Base-by-base conservation (phyloP, 345 rosid genomes). In the Adansonia digitata region DNA sequence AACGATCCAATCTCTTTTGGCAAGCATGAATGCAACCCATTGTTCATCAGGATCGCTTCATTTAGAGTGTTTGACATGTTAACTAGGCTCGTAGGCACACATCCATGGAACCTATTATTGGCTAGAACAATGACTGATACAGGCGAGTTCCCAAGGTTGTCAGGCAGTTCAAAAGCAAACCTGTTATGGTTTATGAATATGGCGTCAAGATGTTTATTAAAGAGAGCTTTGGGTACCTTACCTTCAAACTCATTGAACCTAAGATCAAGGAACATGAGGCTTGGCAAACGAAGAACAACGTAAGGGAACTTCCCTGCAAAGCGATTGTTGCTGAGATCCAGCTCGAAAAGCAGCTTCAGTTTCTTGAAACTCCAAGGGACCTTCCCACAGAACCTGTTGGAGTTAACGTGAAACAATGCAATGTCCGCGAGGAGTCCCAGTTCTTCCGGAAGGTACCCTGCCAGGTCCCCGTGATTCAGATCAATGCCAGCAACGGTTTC, bases 231-330 rank as follows among this genome's bases (percentile, higher is more conserved):
- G 0, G 97, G 97, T 77, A 91, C 71, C 6, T 52, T 52, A 0
- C 98, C 98, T 86, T 94, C 97, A 40, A 94, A 90, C 69, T 93
- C 97, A 24, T 94, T 91, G 77, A 83, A 94, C 68, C 98, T 87
- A 51, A 94, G 88, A 79, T 94, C 98, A 2, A 94, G 90, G 74
- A 65, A 94, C 80, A 86, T 90, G 27, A 94, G 82, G 27, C 71
- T 72, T 2, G 90, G 95, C 68, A 94, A 78, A 53, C 80, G 77
- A 29, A 94, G 88, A 40, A 90, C 91, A 2, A 86, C 80, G n/a
- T 42, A 0, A 29, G 97, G 98, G 65, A 94, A 94, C 56, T 74
- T 80, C 20, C 97, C 94, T 7, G 89, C 94, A 51, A 91, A 90
- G 53, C 92, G 85, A 82, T 91, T 91, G 78, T 90, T 90, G 57